Evolutionary conservation across 2,329 filamentous ascomycete species (phyloP), one percentile per base, ranked within the genome.

Genomic region (Hansfordia pulvinata): DNA sequence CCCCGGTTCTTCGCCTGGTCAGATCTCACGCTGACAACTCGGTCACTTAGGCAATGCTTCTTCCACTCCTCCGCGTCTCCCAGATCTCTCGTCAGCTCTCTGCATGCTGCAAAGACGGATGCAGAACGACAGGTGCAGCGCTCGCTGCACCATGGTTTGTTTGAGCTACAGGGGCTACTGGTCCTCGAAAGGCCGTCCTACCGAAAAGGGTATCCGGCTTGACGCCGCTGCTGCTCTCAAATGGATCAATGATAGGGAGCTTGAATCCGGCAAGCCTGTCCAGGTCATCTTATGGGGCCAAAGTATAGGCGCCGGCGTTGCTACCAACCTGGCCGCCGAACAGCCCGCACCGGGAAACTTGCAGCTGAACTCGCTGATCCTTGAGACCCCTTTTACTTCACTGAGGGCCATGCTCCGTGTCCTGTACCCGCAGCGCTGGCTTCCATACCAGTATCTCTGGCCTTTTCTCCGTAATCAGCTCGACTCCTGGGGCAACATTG

Each of bases 311-410:
- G 69, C 74, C 15, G 80, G 76, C 2, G 67, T 86, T 21, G 78
- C 76, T 9, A 74, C 72, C 10, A 72, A 67, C 26, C 61, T 76
- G 3, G 63, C 69, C 10, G 62, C 58, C 6, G 43, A 48, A 21
- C 30, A 53, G 41, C 24, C 40, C 17, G 39, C 54, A 20, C 50
- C 52, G 4, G 29, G 54, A 3, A 58, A 49, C 33, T 54, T 58
- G 28, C 42, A 43, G 19, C 45, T 63, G 19, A 35, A 53, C 23
- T 55, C 64, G 2, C 34, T 88, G 26, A 58, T 88, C 8, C 59
- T 88, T 2, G 81, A 88, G 44, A 85, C 81, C 0, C 80, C 81
- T 0, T 85, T 85, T 35, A 66, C 75, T 1, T 80, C 71, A 22
- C 66, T 82, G 29, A 62, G 66, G 31, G 67, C 65, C 11, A 84